phyloP scores from a whole-genome alignment of 192 early-diverging fungal genomes.

The Rhizophagus prolifer region DNA sequence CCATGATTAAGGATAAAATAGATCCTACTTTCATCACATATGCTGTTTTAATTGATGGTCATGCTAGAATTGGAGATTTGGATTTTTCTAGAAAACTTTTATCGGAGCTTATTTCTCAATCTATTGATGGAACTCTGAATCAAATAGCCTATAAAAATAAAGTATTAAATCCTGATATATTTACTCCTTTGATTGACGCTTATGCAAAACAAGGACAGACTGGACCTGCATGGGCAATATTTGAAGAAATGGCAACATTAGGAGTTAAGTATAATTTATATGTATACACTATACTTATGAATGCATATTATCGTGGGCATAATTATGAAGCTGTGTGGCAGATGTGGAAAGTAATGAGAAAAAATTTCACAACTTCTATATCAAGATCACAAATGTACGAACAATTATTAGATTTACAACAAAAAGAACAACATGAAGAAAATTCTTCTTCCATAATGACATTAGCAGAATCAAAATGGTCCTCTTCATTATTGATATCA shows the following conservation, averaged over 20 bases:
- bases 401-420: background rate
- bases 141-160: background rate
- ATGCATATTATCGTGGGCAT: slow-evolving; percentile 39
- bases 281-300: slow-evolving; percentile 50
- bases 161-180: slow-evolving; percentile 33
- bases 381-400: background rate
- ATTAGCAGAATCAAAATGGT: background rate
- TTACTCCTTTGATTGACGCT: slow-evolving; percentile 46
- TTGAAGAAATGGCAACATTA: slow-evolving; percentile 41
- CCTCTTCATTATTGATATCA: slow-evolving; percentile 12
- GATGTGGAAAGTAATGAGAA: slow-evolving; percentile 47
- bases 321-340: slow-evolving; percentile 45
- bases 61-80: slow-evolving; percentile 36
- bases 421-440: background rate
- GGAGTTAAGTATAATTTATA: slow-evolving; percentile 35
- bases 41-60: slow-evolving; percentile 45
- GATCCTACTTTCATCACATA: slow-evolving; percentile 47
- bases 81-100: slow-evolving; percentile 18
- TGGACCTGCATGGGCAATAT: slow-evolving; percentile 37
- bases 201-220: slow-evolving; percentile 38
- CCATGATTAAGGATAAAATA: slow-evolving; percentile 42
- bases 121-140: background rate
- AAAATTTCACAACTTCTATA: background rate
- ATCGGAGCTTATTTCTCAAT: slow-evolving; percentile 13
- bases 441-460: background rate